Base-by-base conservation (phyloP, 495 filamentous ascomycete species). In the Aspergillus panamensis region DNA sequence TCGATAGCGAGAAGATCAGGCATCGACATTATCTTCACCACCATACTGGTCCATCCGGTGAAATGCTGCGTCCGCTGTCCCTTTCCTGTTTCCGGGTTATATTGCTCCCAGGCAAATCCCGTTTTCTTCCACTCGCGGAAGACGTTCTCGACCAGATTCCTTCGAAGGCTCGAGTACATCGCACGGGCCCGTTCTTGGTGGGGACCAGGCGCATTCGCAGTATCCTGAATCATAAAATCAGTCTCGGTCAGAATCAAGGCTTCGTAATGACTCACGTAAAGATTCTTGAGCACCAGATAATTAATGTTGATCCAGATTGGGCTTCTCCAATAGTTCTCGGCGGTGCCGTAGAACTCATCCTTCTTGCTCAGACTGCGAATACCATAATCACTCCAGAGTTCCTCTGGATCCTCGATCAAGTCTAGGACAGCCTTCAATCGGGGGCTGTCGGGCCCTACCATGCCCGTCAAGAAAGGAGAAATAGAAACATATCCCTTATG, bases 251-350 rank as follows among this genome's bases (percentile, higher is more conserved):
- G 52, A 39, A 21, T 51, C 58, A 32, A 55, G 39, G 50, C 17
- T 50, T 44, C n/a, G 4, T 17, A 5, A 48, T 47, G 14, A 81
- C 87, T 73, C 81, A 96, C 92, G 52, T 89, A 78, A n/a, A 98
- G 82, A 65, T 88, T 83, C 62, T 83, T 81, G 53, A 97, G 78
- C 39, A 88, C 87, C 53, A 98, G 77, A 65, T 96, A 97, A 70
- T 98, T 98, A 56, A 98, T 95, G 63, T 96, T 96, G 58, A 98
- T 89, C 94, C 94, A 98, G 5, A 98, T 79, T 7, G 94, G 94
- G 54, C 91, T 90, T 52, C 92, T 79, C 94, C 94, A 98, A 75
- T 98, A 98, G 63, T 98, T 96, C 79, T 98, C 94, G 3, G 78
- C 90, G 0, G 90, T 96, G 16, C 85, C 90, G 65, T 96, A 97